Evolutionary conservation across 1,139 yeast genomes (phyloP), one percentile per base, ranked within the genome.

Genomic region (Candida pseudoviswanathii): DNA sequence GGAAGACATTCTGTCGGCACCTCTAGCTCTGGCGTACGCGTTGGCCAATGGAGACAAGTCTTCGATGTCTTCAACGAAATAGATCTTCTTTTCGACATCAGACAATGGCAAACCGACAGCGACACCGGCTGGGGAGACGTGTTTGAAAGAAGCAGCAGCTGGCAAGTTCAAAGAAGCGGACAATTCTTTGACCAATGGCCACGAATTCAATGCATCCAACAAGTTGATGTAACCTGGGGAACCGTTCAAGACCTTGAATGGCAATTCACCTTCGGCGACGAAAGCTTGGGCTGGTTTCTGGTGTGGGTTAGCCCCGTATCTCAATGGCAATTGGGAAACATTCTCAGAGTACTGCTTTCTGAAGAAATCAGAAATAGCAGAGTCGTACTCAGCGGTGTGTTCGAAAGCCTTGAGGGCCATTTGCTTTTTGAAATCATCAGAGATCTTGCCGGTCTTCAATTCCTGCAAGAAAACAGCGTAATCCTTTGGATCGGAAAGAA

Each of bases 1-100:
- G 11, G 97, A 89, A 10, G 98, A 91, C 99, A 94, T 94, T 81
- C 99, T 87, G 76, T 94, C 99, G 58, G 99, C 99, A 70, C 99
- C 99, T 75, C 99, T 88, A 49, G 99, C 99, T 75, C 99, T 88
- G 41, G 99, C 99, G 65, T 94, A 94, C 52, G 99, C 99, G 66
- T 89, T 89, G 56, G 99, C 99, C 67, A 94, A 80, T 52, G 98
- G 98, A 31, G 97, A 89, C 68, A 94, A 79, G 79, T 91, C 89
- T 73, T 90, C 96, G 65, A 94, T 90, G 69, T 90, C 97, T 62
- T 85, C 85, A 56, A 94, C 99, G 69, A 94, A 94, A 79, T 94
- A 94, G 55, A 94, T 83, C 73, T 92, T 89, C 83, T 92, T 92
- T 77, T 94, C 99, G 54, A 85, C 78, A 51, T 92, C 98, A 46